Percentiles rank a stretch among this genome's conserved stretches.
Evolutionary conservation across 2,329 filamentous ascomycete species (phyloP).

Genomic region (Botrytis porri): DNA sequence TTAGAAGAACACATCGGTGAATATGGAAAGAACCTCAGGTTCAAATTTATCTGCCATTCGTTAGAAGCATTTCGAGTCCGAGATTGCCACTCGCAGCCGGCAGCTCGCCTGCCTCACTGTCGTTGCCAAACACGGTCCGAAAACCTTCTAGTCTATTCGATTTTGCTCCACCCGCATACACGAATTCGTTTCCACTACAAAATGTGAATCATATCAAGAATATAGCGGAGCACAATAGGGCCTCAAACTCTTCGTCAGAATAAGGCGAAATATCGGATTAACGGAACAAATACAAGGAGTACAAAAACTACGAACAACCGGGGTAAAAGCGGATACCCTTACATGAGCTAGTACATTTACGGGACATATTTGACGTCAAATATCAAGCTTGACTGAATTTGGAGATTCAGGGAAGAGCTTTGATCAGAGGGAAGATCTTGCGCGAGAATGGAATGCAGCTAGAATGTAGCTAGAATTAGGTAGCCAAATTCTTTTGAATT

Average conservation of each 20-base stretch:
- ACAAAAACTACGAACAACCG: not conserved
- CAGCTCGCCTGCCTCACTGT: not conserved
- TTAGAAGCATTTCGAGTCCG: not conserved
- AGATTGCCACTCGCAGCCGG: not conserved
- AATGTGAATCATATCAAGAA: not conserved
- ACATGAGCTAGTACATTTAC: not conserved
- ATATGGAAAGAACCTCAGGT: not conserved
- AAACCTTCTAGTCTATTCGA: not conserved
- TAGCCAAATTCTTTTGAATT: not conserved
- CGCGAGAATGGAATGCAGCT: not conserved
- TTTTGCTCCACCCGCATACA: not conserved
- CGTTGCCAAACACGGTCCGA: not conserved
- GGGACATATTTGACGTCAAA: not conserved
- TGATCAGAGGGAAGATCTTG: not conserved
- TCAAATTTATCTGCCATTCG: not conserved
- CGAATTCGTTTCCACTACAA: not conserved
- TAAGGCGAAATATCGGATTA: not conserved
- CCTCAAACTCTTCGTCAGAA: not conserved
- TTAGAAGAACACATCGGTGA: not conserved
- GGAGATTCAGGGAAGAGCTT: not conserved
- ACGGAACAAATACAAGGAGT: not conserved
- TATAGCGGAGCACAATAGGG: not conserved
- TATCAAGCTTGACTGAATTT: not conserved
- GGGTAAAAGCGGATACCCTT: not conserved
- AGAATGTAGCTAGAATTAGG: not conserved